Percentiles rank a stretch among this genome's conserved stretches.
Evolutionary conservation across 495 filamentous ascomycete species (phyloP).

Genomic region (Articulospora tetracladia): DNA sequence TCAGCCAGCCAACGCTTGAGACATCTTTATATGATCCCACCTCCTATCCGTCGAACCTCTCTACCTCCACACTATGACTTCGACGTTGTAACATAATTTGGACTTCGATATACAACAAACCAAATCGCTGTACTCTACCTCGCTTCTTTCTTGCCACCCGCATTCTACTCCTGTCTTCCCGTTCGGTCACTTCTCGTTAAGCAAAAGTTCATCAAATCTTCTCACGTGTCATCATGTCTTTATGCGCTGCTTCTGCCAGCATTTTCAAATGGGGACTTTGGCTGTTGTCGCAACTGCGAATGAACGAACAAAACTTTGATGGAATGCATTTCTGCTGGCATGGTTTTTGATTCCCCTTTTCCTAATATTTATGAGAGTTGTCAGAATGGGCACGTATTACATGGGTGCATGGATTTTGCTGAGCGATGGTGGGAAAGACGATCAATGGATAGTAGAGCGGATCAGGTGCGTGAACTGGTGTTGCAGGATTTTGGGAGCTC

Average conservation of each 20-base stretch:
- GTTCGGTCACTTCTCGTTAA: background rate
- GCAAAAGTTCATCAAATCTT: constrained; percentile 15
- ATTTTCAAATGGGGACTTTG: constrained; percentile 18
- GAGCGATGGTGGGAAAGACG: background rate
- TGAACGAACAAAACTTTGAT: constrained; percentile 7
- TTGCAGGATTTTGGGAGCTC: constrained; percentile 5
- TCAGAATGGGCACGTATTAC: background rate
- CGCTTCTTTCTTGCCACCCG: constrained; percentile 2
- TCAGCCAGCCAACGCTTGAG: constrained; percentile 39
- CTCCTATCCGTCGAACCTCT: background rate
- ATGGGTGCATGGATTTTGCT: background rate
- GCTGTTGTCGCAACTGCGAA: background rate
- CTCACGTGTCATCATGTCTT: constrained; percentile 6
- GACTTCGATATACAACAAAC: constrained; percentile 13
- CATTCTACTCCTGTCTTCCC: constrained; percentile 10
- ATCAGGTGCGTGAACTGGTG: background rate
- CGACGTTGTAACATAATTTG: constrained; percentile 26
- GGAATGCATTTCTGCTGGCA: constrained; percentile 6
- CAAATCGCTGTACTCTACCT: constrained; percentile 25
- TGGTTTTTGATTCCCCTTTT: constrained; percentile 12
- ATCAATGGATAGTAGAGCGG: constrained; percentile 5
- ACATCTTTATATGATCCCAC: background rate
- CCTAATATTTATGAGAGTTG: constrained; percentile 3
- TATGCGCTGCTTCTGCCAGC: constrained; percentile 12
- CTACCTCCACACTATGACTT: background rate